A percentile compares a stretch with the other conserved stretches of the same genome.
Evolutionary conservation across 2,329 filamentous ascomycete species (phyloP).

Genomic region (Metarhizium rileyi): DNA sequence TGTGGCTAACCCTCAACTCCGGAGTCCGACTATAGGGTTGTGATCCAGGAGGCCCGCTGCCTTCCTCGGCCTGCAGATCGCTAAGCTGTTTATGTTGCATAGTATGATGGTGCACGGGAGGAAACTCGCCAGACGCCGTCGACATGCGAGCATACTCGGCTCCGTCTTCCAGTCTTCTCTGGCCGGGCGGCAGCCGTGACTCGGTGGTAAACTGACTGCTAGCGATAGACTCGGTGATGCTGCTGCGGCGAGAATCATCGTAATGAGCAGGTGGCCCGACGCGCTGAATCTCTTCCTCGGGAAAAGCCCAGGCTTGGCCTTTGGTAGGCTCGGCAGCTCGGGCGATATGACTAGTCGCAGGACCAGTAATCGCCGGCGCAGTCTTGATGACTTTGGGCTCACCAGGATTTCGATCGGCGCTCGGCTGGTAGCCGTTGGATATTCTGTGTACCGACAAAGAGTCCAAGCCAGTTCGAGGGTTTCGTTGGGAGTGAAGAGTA

Average conservation of each 20-base stretch:
- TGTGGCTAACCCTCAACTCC: conserved; percentile 74
- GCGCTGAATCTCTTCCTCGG: conserved; percentile 57
- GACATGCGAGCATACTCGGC: conserved; percentile 41
- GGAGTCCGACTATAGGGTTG: conserved; percentile 78
- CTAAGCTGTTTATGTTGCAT: conserved; percentile 66
- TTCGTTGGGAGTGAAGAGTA: conserved; percentile 57
- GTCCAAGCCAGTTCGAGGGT: conserved; percentile 44
- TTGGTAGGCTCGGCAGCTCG: conserved; percentile 70
- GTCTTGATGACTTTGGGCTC: conserved; percentile 50
- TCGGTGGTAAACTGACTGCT: conserved; percentile 73
- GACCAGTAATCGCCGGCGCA: conserved; percentile 69
- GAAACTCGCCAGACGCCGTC: conserved; percentile 43
- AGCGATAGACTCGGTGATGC: conserved; percentile 65
- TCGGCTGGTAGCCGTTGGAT: conserved; percentile 56
- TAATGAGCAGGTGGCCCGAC: conserved; percentile 34
- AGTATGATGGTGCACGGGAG: conserved; percentile 60
- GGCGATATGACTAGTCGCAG: conserved; percentile 53
- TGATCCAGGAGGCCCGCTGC: conserved; percentile 38
- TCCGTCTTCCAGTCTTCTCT: conserved; percentile 60
- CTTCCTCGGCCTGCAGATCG: conserved; percentile 53
- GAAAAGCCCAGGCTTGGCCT: conserved; percentile 77
- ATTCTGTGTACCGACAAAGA: conserved; percentile 47
- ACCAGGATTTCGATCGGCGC: conserved; percentile 42
- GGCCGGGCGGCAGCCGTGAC: conserved; percentile 60
- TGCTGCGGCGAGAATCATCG: conserved; percentile 61